These are phyloP conservation scores for Coelastrella sp. DNA, from an alignment of 139 green algal species.

Conservation along the genomic window DNA sequence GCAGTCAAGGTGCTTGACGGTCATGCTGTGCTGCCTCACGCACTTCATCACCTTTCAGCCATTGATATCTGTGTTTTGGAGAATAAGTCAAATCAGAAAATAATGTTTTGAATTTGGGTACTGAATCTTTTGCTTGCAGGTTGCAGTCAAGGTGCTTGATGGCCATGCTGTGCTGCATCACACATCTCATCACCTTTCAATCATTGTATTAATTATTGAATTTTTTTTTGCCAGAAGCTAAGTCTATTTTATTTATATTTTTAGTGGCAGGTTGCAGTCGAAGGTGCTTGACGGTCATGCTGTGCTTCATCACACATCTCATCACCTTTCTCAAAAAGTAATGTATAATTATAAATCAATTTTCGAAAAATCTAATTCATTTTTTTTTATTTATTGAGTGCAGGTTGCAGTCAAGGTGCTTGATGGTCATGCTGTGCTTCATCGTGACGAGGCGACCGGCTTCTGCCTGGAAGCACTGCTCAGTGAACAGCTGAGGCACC, in stretches of 20 bases:
- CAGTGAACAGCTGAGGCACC: conserved; percentile 15
- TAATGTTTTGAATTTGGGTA: too few relatives aligned
- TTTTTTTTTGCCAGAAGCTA: too few relatives aligned
- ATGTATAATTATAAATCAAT: too few relatives aligned
- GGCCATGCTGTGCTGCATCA: too few relatives aligned
- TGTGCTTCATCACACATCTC: not conserved
- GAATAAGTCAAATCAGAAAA: too few relatives aligned
- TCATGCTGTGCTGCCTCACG: not conserved
- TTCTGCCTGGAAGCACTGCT: conserved; percentile 39
- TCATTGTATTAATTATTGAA: too few relatives aligned
- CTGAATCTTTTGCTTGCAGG: too few relatives aligned
- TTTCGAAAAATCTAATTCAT: not conserved
- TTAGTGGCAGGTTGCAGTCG: conserved; percentile 19
- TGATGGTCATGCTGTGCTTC: conserved; percentile 16
- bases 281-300: conserved; percentile 39
- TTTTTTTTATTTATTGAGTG: not conserved
- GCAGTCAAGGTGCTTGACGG: conserved; percentile 42
- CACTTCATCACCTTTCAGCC: not conserved
- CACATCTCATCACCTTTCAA: too few relatives aligned
- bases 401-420: conserved; percentile 48
- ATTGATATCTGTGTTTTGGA: not conserved
- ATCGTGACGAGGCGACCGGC: conserved; percentile 17
- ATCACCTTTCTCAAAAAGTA: too few relatives aligned
- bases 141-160: too few relatives aligned
- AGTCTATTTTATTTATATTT: not conserved